Conservation (phyloP, 352 stramenopile genomes). For the Globisporangium yorkense region DNA sequence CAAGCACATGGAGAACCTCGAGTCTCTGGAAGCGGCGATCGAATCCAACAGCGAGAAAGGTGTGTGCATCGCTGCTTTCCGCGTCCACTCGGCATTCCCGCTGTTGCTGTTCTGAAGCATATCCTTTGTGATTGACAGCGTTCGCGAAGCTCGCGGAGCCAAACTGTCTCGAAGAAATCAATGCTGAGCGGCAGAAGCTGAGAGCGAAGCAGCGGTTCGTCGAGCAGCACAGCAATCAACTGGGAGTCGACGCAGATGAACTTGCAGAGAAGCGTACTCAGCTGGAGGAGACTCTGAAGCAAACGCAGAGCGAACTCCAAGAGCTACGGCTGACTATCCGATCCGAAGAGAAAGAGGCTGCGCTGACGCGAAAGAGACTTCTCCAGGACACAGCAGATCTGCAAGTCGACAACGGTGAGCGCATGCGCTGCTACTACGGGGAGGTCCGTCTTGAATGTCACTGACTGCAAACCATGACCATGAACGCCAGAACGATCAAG, state of each 20-base stretch:
- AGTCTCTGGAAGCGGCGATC: constrained; percentile 8
- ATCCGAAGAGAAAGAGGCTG: constrained; percentile 30
- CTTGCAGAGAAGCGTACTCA: constrained; percentile 19
- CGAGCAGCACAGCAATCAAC: constrained; percentile 30
- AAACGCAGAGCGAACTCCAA: constrained; percentile 18
- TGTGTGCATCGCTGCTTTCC: constrained; percentile 2
- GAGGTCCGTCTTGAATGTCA: neutral
- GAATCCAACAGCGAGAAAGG: constrained; percentile 16
- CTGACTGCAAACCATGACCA: neutral
- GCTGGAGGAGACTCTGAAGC: constrained; percentile 22
- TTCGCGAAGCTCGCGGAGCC: constrained; percentile 14
- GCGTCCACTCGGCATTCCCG: neutral
- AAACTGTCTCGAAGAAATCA: constrained; percentile 15
- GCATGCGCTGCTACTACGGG: neutral
- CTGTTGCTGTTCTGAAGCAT: neutral
- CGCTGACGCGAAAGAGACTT: constrained; percentile 22
- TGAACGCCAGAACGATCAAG: constrained; percentile 21
- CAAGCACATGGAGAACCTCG: constrained; percentile 18
- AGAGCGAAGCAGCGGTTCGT: constrained; percentile 39
- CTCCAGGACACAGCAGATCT: constrained; percentile 25
- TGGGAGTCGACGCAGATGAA: constrained; percentile 23
- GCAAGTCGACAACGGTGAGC: constrained; percentile 32
- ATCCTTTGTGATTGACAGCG: constrained; percentile 7
- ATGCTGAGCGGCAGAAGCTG: constrained; percentile 33
- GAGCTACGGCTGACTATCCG: constrained; percentile 25